Evolutionary conservation across 2,329 filamentous ascomycete species (phyloP), one percentile per base, ranked within the genome.

Genomic region (Fusarium fujikuroi): DNA sequence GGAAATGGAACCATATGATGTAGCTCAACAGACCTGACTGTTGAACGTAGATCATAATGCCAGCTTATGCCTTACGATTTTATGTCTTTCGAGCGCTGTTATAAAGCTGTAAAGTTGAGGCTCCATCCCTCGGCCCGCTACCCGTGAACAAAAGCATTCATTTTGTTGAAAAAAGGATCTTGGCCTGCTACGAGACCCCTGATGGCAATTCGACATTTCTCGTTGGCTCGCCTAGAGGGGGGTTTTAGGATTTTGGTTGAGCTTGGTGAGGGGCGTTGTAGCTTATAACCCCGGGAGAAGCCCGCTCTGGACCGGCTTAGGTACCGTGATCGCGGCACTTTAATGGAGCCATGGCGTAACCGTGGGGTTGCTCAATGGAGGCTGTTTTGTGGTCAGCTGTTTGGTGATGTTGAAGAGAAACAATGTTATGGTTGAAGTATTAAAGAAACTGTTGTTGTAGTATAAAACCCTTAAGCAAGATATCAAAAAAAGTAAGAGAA

Each of bases 141-240:
- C 15, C 64, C 59, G 63, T 65, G 23, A 39, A 28, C 12, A 39
- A 54, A 23, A 36, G 39, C 34, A 30, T 63, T 36, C 57, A 54
- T 73, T 73, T 73, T 71, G 70, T 74, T 71, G 67, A 60, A 56
- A 32, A 50, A 34, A 37, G 56, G 39, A 32, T 53, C 28, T 43
- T 36, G 60, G 49, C 68, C 63, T 69, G 21, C 61, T 28, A 69
- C 54, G 53, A 36, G 58, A 70, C 61, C 65, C 70, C 57, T 76
- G 70, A 76, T 71, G 70, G 60, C 62, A 77, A 77, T 76, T 53
- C 63, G 47, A 32, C 56, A 67, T 54, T 71, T 67, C 71, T 77
- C 75, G 75, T 77, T 77, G 75, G 75, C 57, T 72, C 54, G 47
- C 63, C 63, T 64, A 53, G 52, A 44, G 64, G 56, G 58, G 61